phyloP scores from a whole-genome alignment of 148 eudicot species.

The Chenopodium suecicum region DNA sequence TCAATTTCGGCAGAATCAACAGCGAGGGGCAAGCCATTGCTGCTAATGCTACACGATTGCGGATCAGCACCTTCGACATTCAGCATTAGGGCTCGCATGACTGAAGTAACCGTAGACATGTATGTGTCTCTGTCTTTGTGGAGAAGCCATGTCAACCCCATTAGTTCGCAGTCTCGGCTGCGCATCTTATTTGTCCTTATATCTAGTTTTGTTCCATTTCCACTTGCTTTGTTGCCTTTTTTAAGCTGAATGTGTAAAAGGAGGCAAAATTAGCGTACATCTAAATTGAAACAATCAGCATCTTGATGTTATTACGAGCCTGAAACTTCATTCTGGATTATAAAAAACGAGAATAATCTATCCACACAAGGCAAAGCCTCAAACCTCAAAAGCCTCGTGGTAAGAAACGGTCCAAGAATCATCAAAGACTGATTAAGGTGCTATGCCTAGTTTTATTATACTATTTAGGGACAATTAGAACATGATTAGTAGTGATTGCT shows the following conservation, averaged over 20 bases:
- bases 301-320: background rate
- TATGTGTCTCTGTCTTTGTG: conserved; percentile 68
- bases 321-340: background rate
- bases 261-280: no score
- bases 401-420: conserved; percentile 2
- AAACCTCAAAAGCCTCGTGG: background rate
- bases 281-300: background rate
- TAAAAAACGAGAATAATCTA: background rate
- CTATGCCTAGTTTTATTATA: background rate
- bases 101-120: conserved; percentile 71
- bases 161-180: conserved; percentile 69
- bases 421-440: background rate
- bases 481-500: conserved; percentile 4
- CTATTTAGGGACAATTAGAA: conserved; percentile 9
- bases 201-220: conserved; percentile 34
- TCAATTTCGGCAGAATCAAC: conserved; percentile 75
- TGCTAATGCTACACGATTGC: conserved; percentile 56
- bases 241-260: conserved; percentile 41
- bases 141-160: conserved; percentile 96
- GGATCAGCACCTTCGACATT: conserved; percentile 49
- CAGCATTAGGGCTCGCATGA: conserved; percentile 71
- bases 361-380: background rate
- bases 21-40: conserved; percentile 86
- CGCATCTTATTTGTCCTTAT: conserved; percentile 64
- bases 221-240: conserved; percentile 36